Base-by-base conservation (phyloP, 2,329 filamentous ascomycete species). In the Ophiostoma perfectum region DNA sequence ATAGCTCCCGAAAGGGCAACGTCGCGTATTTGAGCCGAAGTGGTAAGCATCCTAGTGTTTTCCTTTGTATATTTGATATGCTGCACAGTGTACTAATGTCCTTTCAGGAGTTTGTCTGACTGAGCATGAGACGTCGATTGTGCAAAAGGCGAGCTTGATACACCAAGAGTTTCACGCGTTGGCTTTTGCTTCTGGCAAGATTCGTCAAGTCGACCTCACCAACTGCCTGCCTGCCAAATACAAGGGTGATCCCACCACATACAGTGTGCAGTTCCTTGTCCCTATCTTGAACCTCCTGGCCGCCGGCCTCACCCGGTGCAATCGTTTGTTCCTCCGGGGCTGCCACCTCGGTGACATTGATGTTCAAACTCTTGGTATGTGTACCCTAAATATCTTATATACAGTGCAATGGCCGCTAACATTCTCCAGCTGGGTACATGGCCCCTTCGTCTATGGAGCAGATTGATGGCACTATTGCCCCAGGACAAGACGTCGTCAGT, bases 141-240 rank as follows among this genome's bases (percentile, higher is more conserved):
- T 85, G 9, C 77, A 81, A 65, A 79, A 81, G n/a, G 80, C 82
- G 12, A 79, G 83, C 1, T 75, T 86, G 9, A 76, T 87, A 14
- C 81, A 83, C 63, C 84, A 86, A 71, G 84, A 87, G 73, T 79
- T 86, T 14, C 83, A 86, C 64, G 82, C 84, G 0, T 75, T 87
- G 27, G 76, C 84, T 1, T 85, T 86, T 70, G 82, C 83, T 36
- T 84, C 84, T 0, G 83, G 84, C 69, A 84, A 82, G 0, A 80
- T 86, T 44, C 79, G 81, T 58, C 82, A 83, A 68, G 82, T 86
- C 64, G 83, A 86, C 70, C 74, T 86, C 44, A 81, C 79, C 16
- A 82, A 84, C 64, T 78, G 78, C 11, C 39, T 74, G 18, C 67
- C 69, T 60, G 52, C 70, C 65, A 62, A 39, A 49, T 47, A 64